Percentiles rank a stretch among this genome's conserved stretches.
These are phyloP conservation scores for Citrus mangshanensis DNA, from an alignment of 345 rosid species.

Conservation along the genomic window DNA sequence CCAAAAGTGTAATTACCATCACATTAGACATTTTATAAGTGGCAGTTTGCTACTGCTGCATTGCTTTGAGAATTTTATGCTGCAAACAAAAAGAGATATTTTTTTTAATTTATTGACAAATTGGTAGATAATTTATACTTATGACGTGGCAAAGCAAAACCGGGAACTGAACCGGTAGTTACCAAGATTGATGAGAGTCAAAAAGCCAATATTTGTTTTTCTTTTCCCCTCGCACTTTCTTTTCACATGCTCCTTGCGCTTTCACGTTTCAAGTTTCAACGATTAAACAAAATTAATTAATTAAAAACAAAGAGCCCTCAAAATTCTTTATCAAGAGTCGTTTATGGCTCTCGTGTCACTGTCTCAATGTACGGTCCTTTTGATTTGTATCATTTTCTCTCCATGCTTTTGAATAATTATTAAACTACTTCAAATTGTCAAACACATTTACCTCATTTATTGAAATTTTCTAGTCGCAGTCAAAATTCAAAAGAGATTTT, in stretches of 20 bases:
- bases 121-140: neutral
- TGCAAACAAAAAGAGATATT: neutral
- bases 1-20: too few relatives aligned
- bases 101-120: neutral
- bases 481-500: neutral
- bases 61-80: neutral
- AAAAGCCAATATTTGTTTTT: neutral
- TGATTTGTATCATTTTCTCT: neutral
- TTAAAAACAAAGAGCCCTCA: neutral
- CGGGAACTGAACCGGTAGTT: neutral
- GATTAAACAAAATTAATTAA: neutral
- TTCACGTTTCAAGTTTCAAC: neutral
- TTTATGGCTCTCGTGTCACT: neutral
- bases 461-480: neutral
- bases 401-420: slow-evolving; percentile 3
- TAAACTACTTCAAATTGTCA: neutral
- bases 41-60: too few relatives aligned
- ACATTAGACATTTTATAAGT: too few relatives aligned
- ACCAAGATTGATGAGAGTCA: neutral
- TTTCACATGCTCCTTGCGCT: neutral
- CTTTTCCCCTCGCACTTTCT: neutral
- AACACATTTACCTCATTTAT: neutral
- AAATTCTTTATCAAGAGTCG: neutral
- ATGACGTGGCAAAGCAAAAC: neutral
- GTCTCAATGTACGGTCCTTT: neutral